These are phyloP conservation scores for Penicillium antarcticum DNA, from an alignment of 495 filamentous ascomycete species.

Conservation along the genomic window DNA sequence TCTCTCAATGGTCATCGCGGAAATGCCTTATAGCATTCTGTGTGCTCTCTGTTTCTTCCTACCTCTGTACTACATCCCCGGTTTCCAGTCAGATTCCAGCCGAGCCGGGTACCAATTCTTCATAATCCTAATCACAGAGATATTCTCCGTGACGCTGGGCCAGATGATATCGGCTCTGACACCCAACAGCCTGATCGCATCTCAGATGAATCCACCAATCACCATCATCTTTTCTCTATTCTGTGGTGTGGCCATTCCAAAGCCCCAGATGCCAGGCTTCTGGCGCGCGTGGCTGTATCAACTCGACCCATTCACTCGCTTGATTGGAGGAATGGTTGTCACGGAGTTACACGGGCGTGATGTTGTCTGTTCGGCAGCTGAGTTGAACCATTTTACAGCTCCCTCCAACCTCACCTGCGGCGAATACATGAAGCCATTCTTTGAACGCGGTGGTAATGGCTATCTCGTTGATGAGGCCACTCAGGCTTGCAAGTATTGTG, in stretches of 20 bases:
- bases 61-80: constrained; percentile 71
- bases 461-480: constrained; percentile 62
- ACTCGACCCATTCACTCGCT: constrained; percentile 78
- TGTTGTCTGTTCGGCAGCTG: constrained; percentile 53
- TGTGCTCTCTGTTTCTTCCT: constrained; percentile 74
- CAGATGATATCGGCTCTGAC: constrained; percentile 68
- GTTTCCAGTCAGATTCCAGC: constrained; percentile 48
- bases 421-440: constrained; percentile 70
- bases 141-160: constrained; percentile 71
- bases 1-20: constrained; percentile 66
- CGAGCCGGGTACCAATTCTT: constrained; percentile 80
- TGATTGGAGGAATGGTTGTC: constrained; percentile 75
- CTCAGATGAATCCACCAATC: constrained; percentile 72
- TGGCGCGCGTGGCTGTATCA: constrained; percentile 81
- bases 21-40: constrained; percentile 72
- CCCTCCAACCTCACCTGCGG: constrained; percentile 62
- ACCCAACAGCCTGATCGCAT: constrained; percentile 66
- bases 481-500: constrained; percentile 69
- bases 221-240: constrained; percentile 78
- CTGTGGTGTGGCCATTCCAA: constrained; percentile 79
- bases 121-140: constrained; percentile 72
- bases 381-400: constrained; percentile 60
- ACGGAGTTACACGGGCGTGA: constrained; percentile 66
- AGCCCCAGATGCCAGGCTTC: constrained; percentile 69
- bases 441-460: constrained; percentile 59